These are phyloP conservation scores for Aristolochia fimbriata DNA, from an alignment of 164 flowering plant genomes.

Conservation along the genomic window DNA sequence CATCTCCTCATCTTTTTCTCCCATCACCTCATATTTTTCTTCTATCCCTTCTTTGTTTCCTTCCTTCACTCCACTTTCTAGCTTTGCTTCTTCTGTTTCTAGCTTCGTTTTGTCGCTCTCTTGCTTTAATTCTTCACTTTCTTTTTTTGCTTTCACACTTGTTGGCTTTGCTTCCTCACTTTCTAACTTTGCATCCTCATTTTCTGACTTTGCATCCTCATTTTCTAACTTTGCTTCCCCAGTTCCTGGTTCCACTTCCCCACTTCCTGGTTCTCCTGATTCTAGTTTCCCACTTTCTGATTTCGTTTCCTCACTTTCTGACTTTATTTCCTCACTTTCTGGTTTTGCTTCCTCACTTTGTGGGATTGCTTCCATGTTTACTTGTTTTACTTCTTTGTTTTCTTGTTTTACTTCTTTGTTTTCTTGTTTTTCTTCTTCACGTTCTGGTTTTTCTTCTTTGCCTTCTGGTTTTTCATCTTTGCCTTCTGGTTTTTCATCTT, in stretches of 20 bases:
- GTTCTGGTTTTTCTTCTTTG: not conserved
- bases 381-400: not conserved
- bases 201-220: not conserved
- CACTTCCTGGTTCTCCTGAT: not conserved
- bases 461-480: conserved; percentile 4
- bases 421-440: not conserved
- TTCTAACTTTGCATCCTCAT: not conserved
- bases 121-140: conserved; percentile 7
- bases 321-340: no score
- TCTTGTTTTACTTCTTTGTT: conserved; percentile 1
- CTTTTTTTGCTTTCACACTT: not conserved
- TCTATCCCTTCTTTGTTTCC: not conserved
- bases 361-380: not conserved
- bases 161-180: not conserved
- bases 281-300: no score
- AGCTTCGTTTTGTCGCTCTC: conserved; percentile 5
- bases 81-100: conserved; percentile 7
- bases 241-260: not conserved
- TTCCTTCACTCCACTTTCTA: conserved; percentile 6
- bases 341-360: no score
- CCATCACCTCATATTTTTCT: not conserved
- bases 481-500: not conserved
- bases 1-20: not conserved
- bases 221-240: conserved; percentile 1
- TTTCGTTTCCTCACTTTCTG: no score